Conservation (phyloP, 1,284 basidiomycete species). For the Microbotryum violaceum region DNA sequence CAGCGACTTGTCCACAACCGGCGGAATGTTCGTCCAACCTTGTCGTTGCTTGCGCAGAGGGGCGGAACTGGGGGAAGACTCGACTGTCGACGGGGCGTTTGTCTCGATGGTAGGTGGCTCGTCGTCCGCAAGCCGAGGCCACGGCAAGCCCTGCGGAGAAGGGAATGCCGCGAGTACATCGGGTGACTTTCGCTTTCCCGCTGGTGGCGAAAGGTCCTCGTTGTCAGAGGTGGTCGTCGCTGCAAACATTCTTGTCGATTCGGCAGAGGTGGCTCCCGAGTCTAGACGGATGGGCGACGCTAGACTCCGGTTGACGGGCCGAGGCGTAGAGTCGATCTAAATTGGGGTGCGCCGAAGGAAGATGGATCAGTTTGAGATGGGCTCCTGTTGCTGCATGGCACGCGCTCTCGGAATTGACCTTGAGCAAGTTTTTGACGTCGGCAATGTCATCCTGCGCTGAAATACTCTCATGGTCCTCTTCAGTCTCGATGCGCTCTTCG, state of each 20-base stretch:
- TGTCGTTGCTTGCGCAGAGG: conserved; percentile 18
- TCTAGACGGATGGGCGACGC: conserved; percentile 33
- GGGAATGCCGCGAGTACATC: conserved; percentile 16
- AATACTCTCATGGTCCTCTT: conserved; percentile 10
- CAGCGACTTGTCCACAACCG: conserved; percentile 16
- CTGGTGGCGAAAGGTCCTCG: neutral
- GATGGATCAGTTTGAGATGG: neutral
- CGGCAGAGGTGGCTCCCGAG: neutral
- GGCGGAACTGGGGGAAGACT: conserved; percentile 20
- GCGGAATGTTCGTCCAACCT: conserved; percentile 16
- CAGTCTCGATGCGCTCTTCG: conserved; percentile 12
- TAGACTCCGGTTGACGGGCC: conserved; percentile 4
- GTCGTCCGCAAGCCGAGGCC: neutral
- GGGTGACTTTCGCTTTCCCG: conserved; percentile 6
- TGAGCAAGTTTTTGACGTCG: conserved; percentile 27
- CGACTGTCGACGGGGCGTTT: conserved; percentile 16
- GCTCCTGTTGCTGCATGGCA: neutral
- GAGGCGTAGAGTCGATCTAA: neutral
- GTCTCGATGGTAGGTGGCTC: conserved; percentile 8
- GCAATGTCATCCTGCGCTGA: conserved; percentile 28
- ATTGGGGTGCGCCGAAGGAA: neutral
- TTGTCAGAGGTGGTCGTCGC: neutral
- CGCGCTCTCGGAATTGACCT: neutral
- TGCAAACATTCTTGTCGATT: conserved; percentile 1
- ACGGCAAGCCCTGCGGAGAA: conserved; percentile 5